Evolutionary conservation across 495 filamentous ascomycete species (phyloP).

Genomic region (Articulospora tetracladia): DNA sequence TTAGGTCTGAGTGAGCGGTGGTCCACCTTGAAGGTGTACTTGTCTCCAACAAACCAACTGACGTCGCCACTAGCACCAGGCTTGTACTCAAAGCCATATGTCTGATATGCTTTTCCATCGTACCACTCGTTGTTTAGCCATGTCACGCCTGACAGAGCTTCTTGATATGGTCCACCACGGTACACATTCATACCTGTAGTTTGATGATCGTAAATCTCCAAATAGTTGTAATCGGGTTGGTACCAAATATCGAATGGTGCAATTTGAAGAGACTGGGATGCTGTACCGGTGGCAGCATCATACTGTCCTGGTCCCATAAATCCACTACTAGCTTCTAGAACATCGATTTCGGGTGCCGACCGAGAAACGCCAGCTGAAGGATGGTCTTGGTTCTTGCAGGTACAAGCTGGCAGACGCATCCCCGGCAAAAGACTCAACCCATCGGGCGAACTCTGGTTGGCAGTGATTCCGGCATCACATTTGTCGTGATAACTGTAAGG

Average conservation of each 20-base stretch:
- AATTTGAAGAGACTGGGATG: constrained; percentile 69
- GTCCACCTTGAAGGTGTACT: constrained; percentile 65
- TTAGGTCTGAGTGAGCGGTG: constrained; percentile 63
- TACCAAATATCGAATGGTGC: constrained; percentile 79
- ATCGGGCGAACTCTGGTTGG: constrained; percentile 69
- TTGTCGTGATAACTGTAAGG: constrained; percentile 72
- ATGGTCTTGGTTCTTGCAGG: constrained; percentile 63
- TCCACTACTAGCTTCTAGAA: constrained; percentile 63
- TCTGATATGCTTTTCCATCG: constrained; percentile 67
- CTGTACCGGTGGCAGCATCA: constrained; percentile 49
- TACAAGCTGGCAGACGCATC: constrained; percentile 70
- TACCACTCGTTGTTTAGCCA: constrained; percentile 78
- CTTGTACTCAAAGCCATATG: constrained; percentile 68
- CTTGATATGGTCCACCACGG: constrained; percentile 65
- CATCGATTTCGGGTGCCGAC: constrained; percentile 74
- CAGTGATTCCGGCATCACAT: constrained; percentile 72
- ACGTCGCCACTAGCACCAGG: constrained; percentile 59
- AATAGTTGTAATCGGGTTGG: constrained; percentile 62
- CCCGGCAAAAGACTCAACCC: constrained; percentile 68
- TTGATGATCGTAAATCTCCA: constrained; percentile 56
- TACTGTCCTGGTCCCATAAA: constrained; percentile 43
- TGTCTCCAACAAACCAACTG: constrained; percentile 65
- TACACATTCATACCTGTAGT: constrained; percentile 64
- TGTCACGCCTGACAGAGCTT: constrained; percentile 68
- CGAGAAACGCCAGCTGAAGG: constrained; percentile 67